Base-by-base conservation (phyloP, 192 early-diverging fungal species). In the Coemansia sp. region DNA sequence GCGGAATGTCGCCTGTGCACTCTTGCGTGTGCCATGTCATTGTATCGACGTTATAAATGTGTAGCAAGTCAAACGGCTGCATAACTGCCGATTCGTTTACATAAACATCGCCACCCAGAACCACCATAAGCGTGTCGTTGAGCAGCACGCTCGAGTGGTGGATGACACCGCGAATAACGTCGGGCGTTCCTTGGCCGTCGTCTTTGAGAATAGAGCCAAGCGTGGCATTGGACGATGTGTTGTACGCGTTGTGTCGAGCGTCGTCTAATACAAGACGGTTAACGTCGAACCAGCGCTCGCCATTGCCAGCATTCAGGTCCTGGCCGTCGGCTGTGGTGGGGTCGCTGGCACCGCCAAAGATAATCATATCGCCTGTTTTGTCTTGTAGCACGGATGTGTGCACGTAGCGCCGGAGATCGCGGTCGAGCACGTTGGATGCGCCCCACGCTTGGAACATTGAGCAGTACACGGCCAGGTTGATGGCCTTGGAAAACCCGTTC, bases 301-400 rank as follows among this genome's bases (percentile, higher is more conserved):
- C 61, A 6, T 70, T 25, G 25, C n/a, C 28, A 4, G 12, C 52
- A 8, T 8, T 20, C 18, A 48, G 15, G 47, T n/a, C 18, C 47
- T 48, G 17, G 5, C 25, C 25, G 25, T 31, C 54, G 17, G 58
- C 40, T 18, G 74, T 77, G 5, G 74, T 77, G 12, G 9, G 9
- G 54, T 77, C 74, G 48, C 74, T 67, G 34, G 69, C 66, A 1
- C 74, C 74, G 26, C 74, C 74, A 61, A 77, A 77, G 23, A 77
- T 63, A 18, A 77, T 55, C 74, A 77, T 77, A 50, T 77, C 74
- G 2, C 74, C 62, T 0, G 69, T 68, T n/a, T 24, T 56, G 14
- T 61, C 59, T 50, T 77, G 74, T 7, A 77, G 47, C 20, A 77
- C 74, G 2, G 66, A 58, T 5, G 74, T 71, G 50, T 77, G 74